phyloP scores from a whole-genome alignment of 1,139 yeast species.

The Hemisphaericaspora subhashii region DNA sequence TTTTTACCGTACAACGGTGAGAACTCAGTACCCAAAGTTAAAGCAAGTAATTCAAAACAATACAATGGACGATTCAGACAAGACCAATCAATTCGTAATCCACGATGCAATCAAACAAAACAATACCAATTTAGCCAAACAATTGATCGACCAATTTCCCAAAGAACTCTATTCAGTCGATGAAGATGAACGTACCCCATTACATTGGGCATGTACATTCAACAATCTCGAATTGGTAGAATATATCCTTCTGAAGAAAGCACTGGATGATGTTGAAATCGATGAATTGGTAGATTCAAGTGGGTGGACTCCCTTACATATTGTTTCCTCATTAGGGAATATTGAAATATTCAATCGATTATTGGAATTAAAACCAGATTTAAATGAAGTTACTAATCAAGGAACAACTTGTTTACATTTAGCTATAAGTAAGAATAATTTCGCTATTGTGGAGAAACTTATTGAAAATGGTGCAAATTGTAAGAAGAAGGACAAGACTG shows the following conservation, averaged over 20 bases:
- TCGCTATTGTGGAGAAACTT: conserved; percentile 51
- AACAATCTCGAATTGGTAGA: conserved; percentile 56
- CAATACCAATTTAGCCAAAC: conserved; percentile 48
- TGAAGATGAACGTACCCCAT: conserved; percentile 75
- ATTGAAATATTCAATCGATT: conserved; percentile 46
- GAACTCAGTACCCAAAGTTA: neutral
- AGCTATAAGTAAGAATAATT: conserved; percentile 70
- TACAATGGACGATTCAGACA: conserved; percentile 3
- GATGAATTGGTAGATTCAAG: conserved; percentile 70
- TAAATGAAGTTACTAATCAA: conserved; percentile 52
- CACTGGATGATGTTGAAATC: conserved; percentile 48
- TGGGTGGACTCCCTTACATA: conserved; percentile 89
- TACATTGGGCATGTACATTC: conserved; percentile 87
- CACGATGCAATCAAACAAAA: conserved; percentile 65
- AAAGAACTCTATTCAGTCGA: conserved; percentile 49
- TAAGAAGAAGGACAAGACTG: conserved; percentile 64
- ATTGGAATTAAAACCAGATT: conserved; percentile 36
- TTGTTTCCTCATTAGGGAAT: conserved; percentile 75
- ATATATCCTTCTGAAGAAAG: conserved; percentile 44
- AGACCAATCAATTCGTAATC: conserved; percentile 28
- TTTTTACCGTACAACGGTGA: too few species aligned
- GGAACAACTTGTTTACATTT: conserved; percentile 79
- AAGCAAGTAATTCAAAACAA: neutral
- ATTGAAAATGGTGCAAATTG: conserved; percentile 59
- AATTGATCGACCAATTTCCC: conserved; percentile 50